A percentile compares a stretch with the other conserved stretches of the same genome.
These are phyloP conservation scores for Sextonia rubra DNA, from an alignment of 164 flowering plant species.

Conservation along the genomic window DNA sequence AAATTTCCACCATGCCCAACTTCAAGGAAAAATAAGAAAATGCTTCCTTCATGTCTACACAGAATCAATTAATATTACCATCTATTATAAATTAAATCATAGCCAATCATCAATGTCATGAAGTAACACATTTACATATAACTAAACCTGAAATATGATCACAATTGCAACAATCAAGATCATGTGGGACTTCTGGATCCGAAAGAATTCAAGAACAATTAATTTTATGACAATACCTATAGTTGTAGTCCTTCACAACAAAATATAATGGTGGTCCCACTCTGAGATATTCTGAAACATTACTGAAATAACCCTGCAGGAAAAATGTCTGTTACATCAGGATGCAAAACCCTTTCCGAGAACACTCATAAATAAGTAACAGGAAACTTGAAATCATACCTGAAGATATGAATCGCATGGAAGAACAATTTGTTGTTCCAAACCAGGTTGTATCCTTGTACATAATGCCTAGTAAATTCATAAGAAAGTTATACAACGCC, in stretches of 20 bases:
- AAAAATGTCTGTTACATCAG: not conserved
- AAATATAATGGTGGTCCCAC: conserved; percentile 96
- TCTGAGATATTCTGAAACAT: conserved; percentile 78
- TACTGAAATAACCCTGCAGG: conserved; percentile 82
- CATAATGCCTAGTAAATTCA: conserved; percentile 57
- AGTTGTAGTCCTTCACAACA: conserved; percentile 90
- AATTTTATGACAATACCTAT: conserved; percentile 49
- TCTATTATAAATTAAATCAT: too few relatives aligned
- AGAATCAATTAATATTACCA: too few relatives aligned
- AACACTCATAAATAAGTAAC: not conserved
- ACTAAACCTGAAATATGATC: not conserved
- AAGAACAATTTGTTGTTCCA: conserved; percentile 92
- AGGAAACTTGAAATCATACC: conserved; percentile 34
- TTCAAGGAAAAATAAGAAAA: too few relatives aligned
- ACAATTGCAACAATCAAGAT: not conserved
- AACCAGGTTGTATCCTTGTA: conserved; percentile 93
- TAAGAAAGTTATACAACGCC: not conserved
- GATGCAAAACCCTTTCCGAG: not conserved
- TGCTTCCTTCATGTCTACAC: too few relatives aligned
- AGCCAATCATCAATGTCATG: too few relatives aligned
- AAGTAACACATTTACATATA: too few relatives aligned
- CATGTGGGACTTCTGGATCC: not conserved
- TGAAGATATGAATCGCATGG: conserved; percentile 97
- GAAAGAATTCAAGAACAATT: not conserved
- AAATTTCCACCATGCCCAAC: too few relatives aligned